Conservation (phyloP, 257 asterid species). For the Mitragyna speciosa region DNA sequence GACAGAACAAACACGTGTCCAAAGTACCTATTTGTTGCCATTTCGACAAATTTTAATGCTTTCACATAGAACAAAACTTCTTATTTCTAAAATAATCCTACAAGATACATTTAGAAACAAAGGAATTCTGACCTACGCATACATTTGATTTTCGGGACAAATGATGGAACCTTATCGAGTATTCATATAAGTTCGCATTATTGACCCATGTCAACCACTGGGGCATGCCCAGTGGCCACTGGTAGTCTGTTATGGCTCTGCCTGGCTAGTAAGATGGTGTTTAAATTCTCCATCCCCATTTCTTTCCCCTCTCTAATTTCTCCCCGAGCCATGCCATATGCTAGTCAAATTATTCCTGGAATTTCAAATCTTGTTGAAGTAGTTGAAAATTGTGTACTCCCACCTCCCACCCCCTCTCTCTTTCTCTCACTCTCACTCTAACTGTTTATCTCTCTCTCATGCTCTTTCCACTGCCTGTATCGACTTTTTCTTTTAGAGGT, state of each 20-base stretch:
- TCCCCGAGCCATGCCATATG: too few species aligned
- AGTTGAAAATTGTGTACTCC: background rate
- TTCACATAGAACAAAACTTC: background rate
- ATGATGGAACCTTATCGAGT: background rate
- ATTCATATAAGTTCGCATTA: background rate
- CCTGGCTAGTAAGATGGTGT: too few species aligned
- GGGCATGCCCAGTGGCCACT: too few species aligned
- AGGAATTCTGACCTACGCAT: background rate
- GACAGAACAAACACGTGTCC: background rate
- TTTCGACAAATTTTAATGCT: background rate
- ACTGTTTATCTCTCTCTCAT: constrained; percentile 7
- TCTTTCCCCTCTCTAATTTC: too few species aligned
- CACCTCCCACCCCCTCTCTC: background rate
- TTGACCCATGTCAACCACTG: background rate
- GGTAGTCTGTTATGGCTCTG: too few species aligned
- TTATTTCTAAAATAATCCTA: background rate
- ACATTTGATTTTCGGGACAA: background rate
- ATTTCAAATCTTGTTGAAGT: background rate
- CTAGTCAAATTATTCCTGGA: background rate
- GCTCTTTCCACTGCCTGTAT: constrained; percentile 19
- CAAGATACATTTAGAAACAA: background rate
- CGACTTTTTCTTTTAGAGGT: constrained; percentile 25
- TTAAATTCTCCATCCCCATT: too few species aligned
- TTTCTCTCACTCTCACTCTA: background rate
- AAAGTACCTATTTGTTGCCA: background rate